phyloP scores from a whole-genome alignment of 2,329 filamentous ascomycete genomes.

The Thielaviopsis punctulata region DNA sequence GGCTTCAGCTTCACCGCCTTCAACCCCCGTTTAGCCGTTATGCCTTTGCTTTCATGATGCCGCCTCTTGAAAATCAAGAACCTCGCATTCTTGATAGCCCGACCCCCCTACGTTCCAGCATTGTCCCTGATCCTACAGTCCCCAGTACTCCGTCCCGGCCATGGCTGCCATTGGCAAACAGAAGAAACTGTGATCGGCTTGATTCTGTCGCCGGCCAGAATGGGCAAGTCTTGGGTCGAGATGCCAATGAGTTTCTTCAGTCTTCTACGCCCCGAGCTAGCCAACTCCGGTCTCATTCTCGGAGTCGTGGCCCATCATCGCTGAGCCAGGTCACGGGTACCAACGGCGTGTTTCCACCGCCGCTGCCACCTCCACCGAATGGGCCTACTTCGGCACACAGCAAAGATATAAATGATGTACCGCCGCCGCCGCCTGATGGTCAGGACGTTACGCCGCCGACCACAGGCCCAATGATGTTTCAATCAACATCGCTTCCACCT shows the following conservation, averaged over 20 bases:
- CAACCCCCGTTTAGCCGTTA: not conserved
- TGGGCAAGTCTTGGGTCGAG: not conserved
- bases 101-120: conserved; percentile 1
- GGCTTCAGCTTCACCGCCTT: not conserved
- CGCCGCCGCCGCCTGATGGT: conserved; percentile 2
- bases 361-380: not conserved
- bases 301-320: not conserved
- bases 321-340: not conserved
- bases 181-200: not conserved
- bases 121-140: conserved; percentile 6
- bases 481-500: not conserved
- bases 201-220: not conserved
- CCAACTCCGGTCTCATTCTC: not conserved
- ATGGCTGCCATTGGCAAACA: not conserved
- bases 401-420: not conserved
- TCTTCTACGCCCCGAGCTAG: not conserved
- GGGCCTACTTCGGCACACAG: not conserved
- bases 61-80: conserved; percentile 1
- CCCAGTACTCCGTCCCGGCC: conserved; percentile 6
- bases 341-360: not conserved
- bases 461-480: not conserved
- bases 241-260: not conserved
- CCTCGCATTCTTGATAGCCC: conserved; percentile 9
- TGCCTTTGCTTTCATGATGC: conserved; percentile 3
- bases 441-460: not conserved